Base-by-base conservation (phyloP, 371 early-diverging fungal species). In the Antonospora locustae region DNA sequence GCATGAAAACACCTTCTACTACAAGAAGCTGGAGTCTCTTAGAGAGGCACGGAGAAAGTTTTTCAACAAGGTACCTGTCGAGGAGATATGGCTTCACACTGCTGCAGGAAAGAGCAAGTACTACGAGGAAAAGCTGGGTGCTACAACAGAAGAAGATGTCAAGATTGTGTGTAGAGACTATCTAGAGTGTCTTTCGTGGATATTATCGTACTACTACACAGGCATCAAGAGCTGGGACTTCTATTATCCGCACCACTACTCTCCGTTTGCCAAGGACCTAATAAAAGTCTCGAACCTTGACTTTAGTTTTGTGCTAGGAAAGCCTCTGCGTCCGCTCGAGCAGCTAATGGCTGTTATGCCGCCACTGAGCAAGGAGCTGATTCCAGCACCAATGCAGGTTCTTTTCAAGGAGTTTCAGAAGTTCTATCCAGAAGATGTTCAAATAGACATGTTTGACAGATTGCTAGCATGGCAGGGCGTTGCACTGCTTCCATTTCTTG, bases 281-380 rank as follows among this genome's bases (percentile, higher is more conserved):
- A 81, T 73, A 40, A 70, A 80, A 47, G 69, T 85, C 43, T 76
- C 80, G 38, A 78, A 85, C 57, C 65, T 69, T 12, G 22, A 30
- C 1, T 29, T 60, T 46, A 27, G 28, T 6, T 88, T 90, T 69
- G 81, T 83, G 40, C 57, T 78, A n/a, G 85, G 84, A 30, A 71
- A 78, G 30, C 92, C 94, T 0, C 81, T 91, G 67, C 79, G 73
- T 29, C 95, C 95, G 3, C 82, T 91, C 57, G 94, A 95, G 71
- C 96, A 97, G 69, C 77, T 94, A 23, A 86, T 97, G 90, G 86
- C 86, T 48, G 95, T 97, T 4, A 75, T 95, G 37, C 98, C 98
- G 0, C 84, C 90, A 3, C 81, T 77, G 14, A 76, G 76, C 32
- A 77, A 81, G 61, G 67, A 75, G 52, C 84, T 84, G 69, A 82